Evolutionary conservation across 768 basidiomycete genomes (phyloP).

Genomic region (Hirschioporus abietinus): DNA sequence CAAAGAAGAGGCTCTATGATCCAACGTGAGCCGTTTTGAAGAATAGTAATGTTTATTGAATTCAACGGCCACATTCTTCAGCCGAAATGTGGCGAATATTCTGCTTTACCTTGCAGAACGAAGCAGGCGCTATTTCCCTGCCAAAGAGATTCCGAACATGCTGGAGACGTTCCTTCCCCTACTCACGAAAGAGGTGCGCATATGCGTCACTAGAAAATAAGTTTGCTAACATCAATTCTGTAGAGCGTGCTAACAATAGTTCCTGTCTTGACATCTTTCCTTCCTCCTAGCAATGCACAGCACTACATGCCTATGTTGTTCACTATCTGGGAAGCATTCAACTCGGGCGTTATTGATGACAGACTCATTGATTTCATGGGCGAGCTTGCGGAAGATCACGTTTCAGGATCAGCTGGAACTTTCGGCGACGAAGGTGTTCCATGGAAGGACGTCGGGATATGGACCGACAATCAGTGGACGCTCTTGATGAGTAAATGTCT

Average conservation of each 20-base stretch:
- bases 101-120: constrained; percentile 69
- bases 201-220: constrained; percentile 3
- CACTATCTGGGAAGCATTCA: constrained; percentile 74
- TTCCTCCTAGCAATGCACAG: constrained; percentile 61
- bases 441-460: constrained; percentile 88
- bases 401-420: constrained; percentile 48
- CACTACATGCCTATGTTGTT: constrained; percentile 70
- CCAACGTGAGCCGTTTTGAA: constrained; percentile 39
- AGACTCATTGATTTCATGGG: constrained; percentile 68
- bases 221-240: not conserved
- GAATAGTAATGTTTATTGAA: constrained; percentile 6
- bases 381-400: constrained; percentile 65
- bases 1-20: constrained; percentile 58
- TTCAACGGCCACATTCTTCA: constrained; percentile 16
- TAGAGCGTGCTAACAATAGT: constrained; percentile 68
- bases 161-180: constrained; percentile 65
- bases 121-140: constrained; percentile 64
- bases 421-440: constrained; percentile 49
- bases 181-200: constrained; percentile 62
- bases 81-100: constrained; percentile 66
- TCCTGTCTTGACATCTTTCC: constrained; percentile 71
- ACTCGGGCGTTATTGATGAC: constrained; percentile 69
- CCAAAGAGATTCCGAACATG: constrained; percentile 64
- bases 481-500: constrained; percentile 79
- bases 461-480: constrained; percentile 80